Evolutionary conservation across 176 grass and related monocot genomes (phyloP).

Genomic region (Oryza glaberrima): DNA sequence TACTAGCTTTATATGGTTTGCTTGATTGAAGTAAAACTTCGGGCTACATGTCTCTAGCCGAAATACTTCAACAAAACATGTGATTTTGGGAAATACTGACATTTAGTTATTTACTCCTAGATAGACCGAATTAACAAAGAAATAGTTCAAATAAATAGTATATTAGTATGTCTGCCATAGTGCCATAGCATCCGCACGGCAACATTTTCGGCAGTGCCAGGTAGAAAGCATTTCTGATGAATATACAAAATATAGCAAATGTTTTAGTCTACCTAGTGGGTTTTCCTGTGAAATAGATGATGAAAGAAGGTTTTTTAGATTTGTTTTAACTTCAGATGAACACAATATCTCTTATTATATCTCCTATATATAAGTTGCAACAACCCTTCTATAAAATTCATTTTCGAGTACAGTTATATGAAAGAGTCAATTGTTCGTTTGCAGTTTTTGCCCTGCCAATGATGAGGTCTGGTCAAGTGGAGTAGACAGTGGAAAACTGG

Average conservation of each 20-base stretch:
- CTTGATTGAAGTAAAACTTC: too few species aligned
- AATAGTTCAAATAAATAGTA: not conserved
- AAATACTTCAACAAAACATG: too few species aligned
- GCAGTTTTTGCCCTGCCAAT: not conserved
- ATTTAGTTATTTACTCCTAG: too few species aligned
- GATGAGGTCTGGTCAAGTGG: not conserved
- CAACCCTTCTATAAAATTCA: not conserved
- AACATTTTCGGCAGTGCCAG: not conserved
- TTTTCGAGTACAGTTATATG: not conserved
- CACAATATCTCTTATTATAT: not conserved
- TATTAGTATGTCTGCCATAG: not conserved
- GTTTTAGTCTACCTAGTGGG: not conserved
- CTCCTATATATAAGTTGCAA: too few species aligned
- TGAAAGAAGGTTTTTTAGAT: not conserved
- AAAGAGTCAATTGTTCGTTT: not conserved
- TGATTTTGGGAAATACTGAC: too few species aligned
- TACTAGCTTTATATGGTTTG: too few species aligned
- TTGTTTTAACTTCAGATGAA: not conserved
- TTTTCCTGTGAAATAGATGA: not conserved
- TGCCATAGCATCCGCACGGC: not conserved
- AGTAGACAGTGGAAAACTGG: not conserved
- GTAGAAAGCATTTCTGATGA: slow-evolving; percentile 3
- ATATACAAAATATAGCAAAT: slow-evolving; percentile 12
- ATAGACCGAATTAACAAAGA: slow-evolving; percentile 3
- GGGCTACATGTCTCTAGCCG: too few species aligned